Evolutionary conservation across 2,329 filamentous ascomycete species (phyloP), one percentile per base, ranked within the genome.

Genomic region (Trichophyton rubrum): DNA sequence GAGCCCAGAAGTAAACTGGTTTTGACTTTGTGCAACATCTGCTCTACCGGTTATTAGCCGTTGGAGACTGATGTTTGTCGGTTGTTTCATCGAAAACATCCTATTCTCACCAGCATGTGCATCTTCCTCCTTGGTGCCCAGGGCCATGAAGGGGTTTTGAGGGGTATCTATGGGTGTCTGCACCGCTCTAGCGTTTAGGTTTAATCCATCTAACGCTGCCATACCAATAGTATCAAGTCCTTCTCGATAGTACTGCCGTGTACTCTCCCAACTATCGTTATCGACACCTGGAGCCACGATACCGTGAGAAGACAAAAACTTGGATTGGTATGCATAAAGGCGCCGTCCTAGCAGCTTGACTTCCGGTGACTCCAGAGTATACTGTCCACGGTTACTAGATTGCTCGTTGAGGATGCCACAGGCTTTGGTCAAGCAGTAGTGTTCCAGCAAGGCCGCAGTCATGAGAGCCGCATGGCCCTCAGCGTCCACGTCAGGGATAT

Each of bases 361-460:
- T 62, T 78, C 75, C 3, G 75, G 72, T 6, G 73, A 77, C 6
- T 76, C 68, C 7, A 72, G 73, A 27, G 71, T 74, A 66, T 71
- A 77, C 17, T 62, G 66, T 58, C 66, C 67, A 22, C 65, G 66
- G 13, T 69, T 72, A 38, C 73, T 71, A 30, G 68, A 62, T 38
- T 74, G 70, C 8, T 69, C 68, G 66, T 77, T 78, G 41, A 78
- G 68, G 56, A 76, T 69, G 49, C 78, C 76, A 22, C 72, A 71
- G n/a, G 76, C 76, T 59, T 73, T 71, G 40, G 66, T 75, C 13
- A 73, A 65, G 56, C 74, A 77, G 62, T 75, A 78, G 60, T 76
- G 77, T 60, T 78, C 76, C 3, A 78, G 68, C 13, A 78, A 65
- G 1, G 76, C 73, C 13, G 74, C 68, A 15, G 75, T 75, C 71